Evolutionary conservation across 805 yeast species (phyloP).

Genomic region (Myxozyma geophila): DNA sequence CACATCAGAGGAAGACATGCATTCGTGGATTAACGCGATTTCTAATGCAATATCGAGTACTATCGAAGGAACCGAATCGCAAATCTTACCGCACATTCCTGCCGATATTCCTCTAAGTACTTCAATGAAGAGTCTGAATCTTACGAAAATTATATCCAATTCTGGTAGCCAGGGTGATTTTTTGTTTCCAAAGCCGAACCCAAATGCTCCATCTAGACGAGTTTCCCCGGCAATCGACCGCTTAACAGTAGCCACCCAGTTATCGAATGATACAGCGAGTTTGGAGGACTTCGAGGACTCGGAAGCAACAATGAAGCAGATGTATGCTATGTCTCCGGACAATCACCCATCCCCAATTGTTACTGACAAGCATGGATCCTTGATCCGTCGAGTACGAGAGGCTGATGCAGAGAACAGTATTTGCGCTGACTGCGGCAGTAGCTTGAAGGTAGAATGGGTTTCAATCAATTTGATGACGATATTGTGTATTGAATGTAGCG

Average conservation of each 20-base stretch:
- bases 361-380: constrained; percentile 7
- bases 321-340: neutral
- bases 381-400: constrained; percentile 28
- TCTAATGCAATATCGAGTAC: constrained; percentile 56
- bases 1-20: constrained; percentile 65
- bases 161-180: neutral
- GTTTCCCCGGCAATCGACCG: neutral
- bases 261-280: neutral
- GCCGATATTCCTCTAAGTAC: neutral
- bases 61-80: constrained; percentile 46
- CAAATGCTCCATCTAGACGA: constrained; percentile 11
- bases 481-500: constrained; percentile 83
- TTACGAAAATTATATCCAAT: neutral
- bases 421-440: constrained; percentile 82
- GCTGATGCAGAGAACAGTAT: constrained; percentile 56
- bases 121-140: neutral
- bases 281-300: neutral
- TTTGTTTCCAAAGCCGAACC: constrained; percentile 11
- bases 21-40: constrained; percentile 68
- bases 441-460: constrained; percentile 79
- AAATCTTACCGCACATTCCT: neutral
- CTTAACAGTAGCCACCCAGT: neutral
- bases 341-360: neutral
- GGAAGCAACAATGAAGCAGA: neutral
- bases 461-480: constrained; percentile 73